Conservation (phyloP, 139 green algal species). For the Haematococcus sp. region DNA sequence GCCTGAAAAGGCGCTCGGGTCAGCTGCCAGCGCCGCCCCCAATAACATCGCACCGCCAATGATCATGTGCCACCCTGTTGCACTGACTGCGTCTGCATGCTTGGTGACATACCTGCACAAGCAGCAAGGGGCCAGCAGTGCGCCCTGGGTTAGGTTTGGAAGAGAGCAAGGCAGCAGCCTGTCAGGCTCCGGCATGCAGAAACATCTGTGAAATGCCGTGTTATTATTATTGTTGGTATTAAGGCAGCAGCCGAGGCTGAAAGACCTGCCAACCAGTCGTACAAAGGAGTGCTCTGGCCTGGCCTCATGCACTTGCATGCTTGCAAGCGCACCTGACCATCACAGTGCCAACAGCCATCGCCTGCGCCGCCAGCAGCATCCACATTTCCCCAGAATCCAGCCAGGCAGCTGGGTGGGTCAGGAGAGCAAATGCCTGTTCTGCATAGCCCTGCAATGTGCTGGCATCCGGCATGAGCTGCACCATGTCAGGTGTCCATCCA, state of each 20-base stretch:
- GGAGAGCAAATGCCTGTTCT: background rate
- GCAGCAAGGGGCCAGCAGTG: slow-evolving; percentile 3
- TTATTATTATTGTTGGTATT: too few species aligned
- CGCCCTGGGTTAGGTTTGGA: too few species aligned
- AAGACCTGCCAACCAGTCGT: too few species aligned
- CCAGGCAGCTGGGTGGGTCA: slow-evolving; percentile 6
- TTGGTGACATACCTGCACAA: slow-evolving; percentile 61
- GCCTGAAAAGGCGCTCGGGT: slow-evolving; percentile 14
- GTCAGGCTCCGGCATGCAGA: too few species aligned
- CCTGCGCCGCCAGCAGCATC: slow-evolving; percentile 97
- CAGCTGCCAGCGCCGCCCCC: slow-evolving; percentile 22
- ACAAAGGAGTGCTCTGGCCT: too few species aligned
- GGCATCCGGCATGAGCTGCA: background rate
- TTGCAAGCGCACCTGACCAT: slow-evolving; percentile 87
- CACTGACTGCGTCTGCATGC: slow-evolving; percentile 88
- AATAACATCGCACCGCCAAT: slow-evolving; percentile 81
- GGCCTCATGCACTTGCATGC: background rate
- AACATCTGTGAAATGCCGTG: too few species aligned
- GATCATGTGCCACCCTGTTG: slow-evolving; percentile 98
- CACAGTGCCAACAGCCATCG: slow-evolving; percentile 95
- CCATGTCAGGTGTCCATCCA: background rate
- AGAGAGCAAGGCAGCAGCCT: too few species aligned
- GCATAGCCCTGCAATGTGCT: background rate
- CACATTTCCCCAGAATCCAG: slow-evolving; percentile 87
- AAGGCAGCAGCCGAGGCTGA: too few species aligned